Evolutionary conservation across 768 basidiomycete species (phyloP).

Genomic region (Termitomyces heimii): DNA sequence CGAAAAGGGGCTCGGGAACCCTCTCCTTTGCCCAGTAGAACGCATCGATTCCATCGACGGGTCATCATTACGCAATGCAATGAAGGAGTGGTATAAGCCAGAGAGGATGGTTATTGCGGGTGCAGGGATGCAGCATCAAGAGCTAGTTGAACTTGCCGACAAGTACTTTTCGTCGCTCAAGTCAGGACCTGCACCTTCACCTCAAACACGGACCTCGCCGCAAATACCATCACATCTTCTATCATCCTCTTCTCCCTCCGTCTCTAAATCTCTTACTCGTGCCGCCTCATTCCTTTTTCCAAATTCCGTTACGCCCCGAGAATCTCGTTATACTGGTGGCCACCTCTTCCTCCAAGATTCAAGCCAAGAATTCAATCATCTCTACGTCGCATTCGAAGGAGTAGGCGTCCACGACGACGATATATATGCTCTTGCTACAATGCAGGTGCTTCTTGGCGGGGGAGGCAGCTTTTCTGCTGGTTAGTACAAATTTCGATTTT

Average conservation of each 20-base stretch:
- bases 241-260: conserved; percentile 42
- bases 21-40: conserved; percentile 83
- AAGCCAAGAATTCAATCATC: conserved; percentile 77
- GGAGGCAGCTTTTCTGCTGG: conserved; percentile 96
- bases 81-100: conserved; percentile 83
- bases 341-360: conserved; percentile 60
- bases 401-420: conserved; percentile 87
- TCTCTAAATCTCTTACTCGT: conserved; percentile 66
- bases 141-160: conserved; percentile 81
- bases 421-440: conserved; percentile 87
- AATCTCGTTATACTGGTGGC: conserved; percentile 80
- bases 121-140: conserved; percentile 85
- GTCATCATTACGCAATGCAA: conserved; percentile 52
- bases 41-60: conserved; percentile 65
- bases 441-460: conserved; percentile 93
- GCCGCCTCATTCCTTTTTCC: conserved; percentile 74
- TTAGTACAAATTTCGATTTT: conserved; percentile 19
- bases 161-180: conserved; percentile 75
- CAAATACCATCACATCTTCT: conserved; percentile 54
- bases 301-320: conserved; percentile 28
- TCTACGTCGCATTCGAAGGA: conserved; percentile 91
- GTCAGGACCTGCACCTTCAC: conserved; percentile 24
- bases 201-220: conserved; percentile 23
- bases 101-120: conserved; percentile 96
- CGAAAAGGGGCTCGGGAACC: conserved; percentile 78